Base-by-base conservation (phyloP, 2,329 filamentous ascomycete genomes). In the Aspergillus felis region DNA sequence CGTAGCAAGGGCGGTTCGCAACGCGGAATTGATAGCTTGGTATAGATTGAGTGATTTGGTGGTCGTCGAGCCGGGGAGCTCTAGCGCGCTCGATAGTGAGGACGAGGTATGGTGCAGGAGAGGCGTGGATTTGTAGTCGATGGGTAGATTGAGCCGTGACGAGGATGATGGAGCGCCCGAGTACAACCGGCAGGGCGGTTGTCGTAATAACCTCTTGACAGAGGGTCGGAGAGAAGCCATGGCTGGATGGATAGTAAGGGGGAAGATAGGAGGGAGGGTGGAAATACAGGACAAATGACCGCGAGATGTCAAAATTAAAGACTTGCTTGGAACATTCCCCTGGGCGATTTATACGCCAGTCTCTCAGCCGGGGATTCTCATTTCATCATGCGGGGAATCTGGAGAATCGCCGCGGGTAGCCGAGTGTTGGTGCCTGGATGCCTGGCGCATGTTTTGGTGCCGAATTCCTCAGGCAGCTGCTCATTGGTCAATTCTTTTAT, bases 31-130 rank as follows among this genome's bases (percentile, higher is more conserved):
- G 79, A 99, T 87, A 52, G 94, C 88, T 73, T 96, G 91, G 78
- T 94, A 97, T 41, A 97, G 83, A 76, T 97, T 97, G 82, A 95
- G 89, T 64, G 90, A 89, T 72, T 91, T 91, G 2, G 91, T 93
- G 17, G 82, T 82, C 1, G 87, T 82, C 49, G 87, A 85, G 71
- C 86, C 86, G 0, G 90, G 81, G 4, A 97, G 84, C 68, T 96
- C 91, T 4, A 84, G 79, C 68, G 88, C 88, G 50, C 81, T 77
- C 20, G 95, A 82, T 7, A 91, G 86, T 1, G 86, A 79, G 63
- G 90, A 87, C 1, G 92, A 82, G 25, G 85, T 89, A 71, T 97
- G 94, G 57, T 91, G 84, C 28, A 99, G 83, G 44, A 97, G 78
- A 14, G 91, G 83, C 1, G 89, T 95, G 17, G 88, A 87, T 60